Evolutionary conservation across 208 protist species (phyloP).

Genomic region (Trypanosoma avium): DNA sequence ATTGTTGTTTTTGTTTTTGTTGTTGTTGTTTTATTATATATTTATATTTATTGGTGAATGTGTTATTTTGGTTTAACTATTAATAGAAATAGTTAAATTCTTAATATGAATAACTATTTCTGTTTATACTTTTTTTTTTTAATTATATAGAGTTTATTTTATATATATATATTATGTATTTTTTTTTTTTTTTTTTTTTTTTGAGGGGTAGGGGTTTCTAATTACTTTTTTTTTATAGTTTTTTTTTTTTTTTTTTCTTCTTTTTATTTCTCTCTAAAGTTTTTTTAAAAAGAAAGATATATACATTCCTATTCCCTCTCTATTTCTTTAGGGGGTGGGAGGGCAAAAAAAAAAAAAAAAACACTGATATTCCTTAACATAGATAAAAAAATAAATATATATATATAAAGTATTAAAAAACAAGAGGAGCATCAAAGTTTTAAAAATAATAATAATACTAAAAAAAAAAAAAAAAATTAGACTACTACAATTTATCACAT

Average conservation of each 20-base stretch:
- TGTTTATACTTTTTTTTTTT: constrained; percentile 1
- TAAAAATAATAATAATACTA: no score
- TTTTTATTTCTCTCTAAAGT: not conserved
- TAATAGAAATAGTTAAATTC: not conserved
- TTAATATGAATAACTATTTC: not conserved
- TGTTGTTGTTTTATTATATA: constrained; percentile 7
- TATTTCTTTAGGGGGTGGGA: no score
- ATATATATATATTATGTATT: no score
- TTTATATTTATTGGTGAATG: constrained; percentile 14
- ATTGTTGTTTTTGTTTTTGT: constrained; percentile 4
- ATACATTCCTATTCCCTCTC: not conserved
- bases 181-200: constrained; percentile 9
- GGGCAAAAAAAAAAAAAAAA: constrained; percentile 8
- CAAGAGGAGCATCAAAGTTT: no score
- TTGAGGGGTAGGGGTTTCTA: not conserved
- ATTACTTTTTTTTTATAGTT: not conserved
- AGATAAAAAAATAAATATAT: not conserved
- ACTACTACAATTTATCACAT: no score
- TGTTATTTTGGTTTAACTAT: not conserved
- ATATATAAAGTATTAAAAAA: not conserved
- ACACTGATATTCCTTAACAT: not conserved
- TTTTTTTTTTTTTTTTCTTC: not conserved
- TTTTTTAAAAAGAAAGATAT: not conserved
- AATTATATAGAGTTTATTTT: no score
- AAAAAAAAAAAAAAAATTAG: no score